phyloP scores from a whole-genome alignment of 2,329 filamentous ascomycete species.

The Sporothrix pseudoabietina region DNA sequence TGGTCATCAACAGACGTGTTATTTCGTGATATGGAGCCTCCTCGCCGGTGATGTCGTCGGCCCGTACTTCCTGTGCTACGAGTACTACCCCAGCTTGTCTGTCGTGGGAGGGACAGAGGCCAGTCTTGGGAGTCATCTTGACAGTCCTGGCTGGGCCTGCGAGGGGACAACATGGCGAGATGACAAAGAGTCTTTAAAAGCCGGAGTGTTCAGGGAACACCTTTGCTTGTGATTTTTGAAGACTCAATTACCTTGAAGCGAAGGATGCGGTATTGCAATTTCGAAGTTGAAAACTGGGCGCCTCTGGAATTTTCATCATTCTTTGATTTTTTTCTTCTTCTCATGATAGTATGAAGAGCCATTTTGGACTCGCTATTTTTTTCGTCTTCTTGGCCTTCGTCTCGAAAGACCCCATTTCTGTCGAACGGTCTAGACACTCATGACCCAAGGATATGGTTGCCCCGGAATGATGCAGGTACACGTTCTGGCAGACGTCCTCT shows the following conservation, averaged over 20 bases:
- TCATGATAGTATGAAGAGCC: background rate
- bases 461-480: constrained; percentile 1
- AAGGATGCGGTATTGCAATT: background rate
- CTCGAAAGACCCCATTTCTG: background rate
- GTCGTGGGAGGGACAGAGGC: background rate
- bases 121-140: background rate
- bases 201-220: background rate
- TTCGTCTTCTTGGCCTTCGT: background rate
- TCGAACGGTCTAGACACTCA: background rate
- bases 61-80: background rate
- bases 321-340: background rate
- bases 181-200: background rate
- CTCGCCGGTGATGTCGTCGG: background rate
- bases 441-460: background rate
- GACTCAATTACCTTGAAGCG: background rate
- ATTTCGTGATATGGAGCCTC: background rate
- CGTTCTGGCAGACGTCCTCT: background rate
- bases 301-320: background rate
- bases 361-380: background rate
- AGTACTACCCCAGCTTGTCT: background rate
- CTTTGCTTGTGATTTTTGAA: background rate
- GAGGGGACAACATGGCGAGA: background rate
- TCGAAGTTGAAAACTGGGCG: background rate
- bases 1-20: background rate
- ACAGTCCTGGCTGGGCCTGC: background rate